These are phyloP conservation scores for Zoysia japonica DNA, from an alignment of 176 grass and related monocot genomes.

Conservation along the genomic window DNA sequence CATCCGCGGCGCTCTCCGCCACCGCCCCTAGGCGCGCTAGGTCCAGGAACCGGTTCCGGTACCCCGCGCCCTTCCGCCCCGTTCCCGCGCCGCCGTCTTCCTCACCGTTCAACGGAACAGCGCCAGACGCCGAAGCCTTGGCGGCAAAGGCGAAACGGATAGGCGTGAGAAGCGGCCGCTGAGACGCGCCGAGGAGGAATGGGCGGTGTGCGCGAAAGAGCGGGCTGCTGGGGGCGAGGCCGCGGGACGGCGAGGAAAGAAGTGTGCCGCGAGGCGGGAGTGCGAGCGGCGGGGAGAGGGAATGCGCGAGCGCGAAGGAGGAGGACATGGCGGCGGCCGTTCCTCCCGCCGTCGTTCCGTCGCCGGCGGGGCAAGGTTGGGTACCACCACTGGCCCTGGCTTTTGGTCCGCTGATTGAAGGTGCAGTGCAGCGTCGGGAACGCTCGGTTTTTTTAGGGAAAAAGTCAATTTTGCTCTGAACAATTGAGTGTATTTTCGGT, in stretches of 20 bases:
- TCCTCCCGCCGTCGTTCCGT: not conserved
- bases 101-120: not conserved
- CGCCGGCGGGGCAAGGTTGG: not conserved
- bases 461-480: no score
- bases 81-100: not conserved
- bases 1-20: conserved; percentile 65
- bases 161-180: conserved; percentile 18
- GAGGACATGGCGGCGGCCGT: conserved; percentile 23
- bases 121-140: conserved; percentile 1
- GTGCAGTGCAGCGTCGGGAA: not conserved
- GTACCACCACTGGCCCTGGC: no score
- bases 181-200: not conserved
- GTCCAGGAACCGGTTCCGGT: conserved; percentile 79
- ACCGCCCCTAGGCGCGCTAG: conserved; percentile 75
- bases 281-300: conserved; percentile 13
- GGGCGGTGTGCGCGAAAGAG: conserved; percentile 1
- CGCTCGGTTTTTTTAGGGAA: not conserved
- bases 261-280: conserved; percentile 16
- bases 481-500: no score
- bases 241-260: not conserved
- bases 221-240: not conserved
- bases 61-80: conserved; percentile 39
- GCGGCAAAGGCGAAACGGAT: conserved; percentile 16
- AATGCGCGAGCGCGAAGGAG: conserved; percentile 10
- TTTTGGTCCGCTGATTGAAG: not conserved